Base-by-base conservation (phyloP, 1,284 basidiomycete genomes). In the Cystobasidium sp. region DNA sequence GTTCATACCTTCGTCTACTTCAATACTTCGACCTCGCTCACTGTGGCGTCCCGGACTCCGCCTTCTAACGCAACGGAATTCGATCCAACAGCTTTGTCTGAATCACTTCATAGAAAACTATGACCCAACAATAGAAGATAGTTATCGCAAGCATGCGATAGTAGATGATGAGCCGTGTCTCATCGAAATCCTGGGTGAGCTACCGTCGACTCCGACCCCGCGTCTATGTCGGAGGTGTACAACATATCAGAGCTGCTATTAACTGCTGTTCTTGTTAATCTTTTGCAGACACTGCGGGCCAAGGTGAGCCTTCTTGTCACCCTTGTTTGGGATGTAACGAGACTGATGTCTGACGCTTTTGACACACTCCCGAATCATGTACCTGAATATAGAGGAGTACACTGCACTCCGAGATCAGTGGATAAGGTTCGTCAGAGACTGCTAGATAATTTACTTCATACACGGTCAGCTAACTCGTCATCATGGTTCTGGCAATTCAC, bases 121-220 rank as follows among this genome's bases (percentile, higher is more conserved):
- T 76, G 81, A 82, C 44, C 81, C 81, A 1, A 82, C 81, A 20
- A 82, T 82, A 66, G 80, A 83, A 76, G 82, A 83, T 67, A 82
- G 81, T 53, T 83, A 83, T 68, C 80, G 82, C 31, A 83, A 83
- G 69, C 82, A 83, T 66, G 83, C 82, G 18, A 81, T 83, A 44
- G 82, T 83, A 69, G 83, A 83, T 66, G 82, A 81, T 22, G 78
- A 83, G 76, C 81, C 83, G 2, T 83, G 82, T 76, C 80, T 83
- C 78, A 80, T 83, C 44, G 82, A 83, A 66, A 83, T 83, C 20
- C 78, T 83, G 41, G 66, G 66, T 68, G 41, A 14, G 59, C 47
- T 6, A 16, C 14, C 3, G 24, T 59, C 31, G 3, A 44, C n/a
- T 5, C 16, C 8, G 10, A 22, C 20, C 9, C 59, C n/a, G 61